A percentile compares a stretch with the other conserved stretches of the same genome.
Conservation (phyloP, 192 early-diverging fungal species). For the Entrophospora sp. region DNA sequence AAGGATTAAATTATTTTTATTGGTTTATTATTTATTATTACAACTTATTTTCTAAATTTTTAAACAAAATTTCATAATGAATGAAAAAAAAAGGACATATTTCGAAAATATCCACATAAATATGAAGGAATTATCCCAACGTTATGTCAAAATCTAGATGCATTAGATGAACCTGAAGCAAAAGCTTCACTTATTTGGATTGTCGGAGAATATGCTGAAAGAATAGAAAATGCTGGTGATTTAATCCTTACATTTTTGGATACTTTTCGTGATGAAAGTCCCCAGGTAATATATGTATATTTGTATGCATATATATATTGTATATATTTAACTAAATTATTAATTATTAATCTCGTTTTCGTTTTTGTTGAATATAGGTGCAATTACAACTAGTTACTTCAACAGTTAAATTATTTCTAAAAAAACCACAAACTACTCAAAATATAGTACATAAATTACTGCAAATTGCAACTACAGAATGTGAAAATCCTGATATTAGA, state of each 20-base stretch:
- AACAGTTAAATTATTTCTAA: conserved; percentile 93
- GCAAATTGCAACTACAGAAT: conserved; percentile 89
- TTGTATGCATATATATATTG: not conserved
- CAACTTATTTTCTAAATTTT: too few relatives aligned
- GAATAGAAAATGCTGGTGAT: conserved; percentile 94
- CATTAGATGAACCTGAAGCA: conserved; percentile 94
- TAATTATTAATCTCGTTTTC: not conserved
- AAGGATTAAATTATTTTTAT: too few relatives aligned
- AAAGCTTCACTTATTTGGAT: conserved; percentile 99
- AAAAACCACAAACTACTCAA: conserved; percentile 83
- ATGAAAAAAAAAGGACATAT: too few relatives aligned
- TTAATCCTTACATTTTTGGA: conserved; percentile 83
- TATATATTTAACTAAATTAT: not conserved
- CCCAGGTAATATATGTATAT: conserved; percentile 48
- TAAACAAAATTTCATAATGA: too few relatives aligned
- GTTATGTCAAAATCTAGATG: conserved; percentile 93
- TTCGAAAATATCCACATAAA: conserved; percentile 94
- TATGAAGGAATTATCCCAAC: conserved; percentile 91
- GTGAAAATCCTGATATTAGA: conserved; percentile 94
- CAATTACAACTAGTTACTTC: conserved; percentile 92
- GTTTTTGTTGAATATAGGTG: conserved; percentile 38
- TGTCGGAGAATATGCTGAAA: conserved; percentile 94
- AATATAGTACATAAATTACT: conserved; percentile 89
- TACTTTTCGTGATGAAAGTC: conserved; percentile 84
- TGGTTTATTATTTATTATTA: too few relatives aligned